Percentiles rank a stretch among this genome's conserved stretches.
Evolutionary conservation across 2,329 filamentous ascomycete species (phyloP).

Genomic region (Graphilbum sp.): DNA sequence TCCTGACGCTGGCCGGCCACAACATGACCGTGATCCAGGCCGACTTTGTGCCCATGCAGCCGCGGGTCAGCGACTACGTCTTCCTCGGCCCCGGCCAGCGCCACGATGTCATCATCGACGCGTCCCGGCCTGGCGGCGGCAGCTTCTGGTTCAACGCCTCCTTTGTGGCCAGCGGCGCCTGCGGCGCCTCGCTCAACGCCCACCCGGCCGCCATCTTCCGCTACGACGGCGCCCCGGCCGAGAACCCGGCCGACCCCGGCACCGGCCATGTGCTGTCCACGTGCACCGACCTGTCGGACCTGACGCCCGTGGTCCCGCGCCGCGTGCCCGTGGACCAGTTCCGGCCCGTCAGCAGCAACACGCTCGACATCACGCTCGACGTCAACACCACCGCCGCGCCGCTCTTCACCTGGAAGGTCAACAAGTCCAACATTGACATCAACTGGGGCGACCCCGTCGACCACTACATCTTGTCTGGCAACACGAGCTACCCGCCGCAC

Average conservation of each 20-base stretch:
- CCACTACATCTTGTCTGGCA: conserved; percentile 15
- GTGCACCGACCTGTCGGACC: conserved; percentile 1
- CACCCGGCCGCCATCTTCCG: conserved; percentile 15
- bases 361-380: conserved; percentile 2
- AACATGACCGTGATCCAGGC: conserved; percentile 31
- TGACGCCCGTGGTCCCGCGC: conserved; percentile 4
- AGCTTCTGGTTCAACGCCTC: conserved; percentile 28
- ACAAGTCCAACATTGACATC: conserved; percentile 14
- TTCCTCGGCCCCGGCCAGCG: conserved; percentile 30
- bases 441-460: conserved; percentile 18
- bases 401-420: conserved; percentile 9
- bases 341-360: not conserved
- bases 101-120: conserved; percentile 28
- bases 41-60: conserved; percentile 32
- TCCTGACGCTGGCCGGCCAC: conserved; percentile 22
- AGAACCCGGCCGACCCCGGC: conserved; percentile 11
- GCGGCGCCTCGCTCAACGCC: conserved; percentile 11
- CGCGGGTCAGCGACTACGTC: conserved; percentile 27
- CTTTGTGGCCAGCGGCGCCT: conserved; percentile 10
- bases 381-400: not conserved
- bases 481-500: conserved; percentile 10
- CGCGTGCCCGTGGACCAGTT: not conserved
- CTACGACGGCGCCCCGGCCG: conserved; percentile 11
- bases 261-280: not conserved
- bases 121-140: conserved; percentile 12